Evolutionary conservation across 2,329 filamentous ascomycete species (phyloP).

Genomic region (Colletotrichum limetticola): DNA sequence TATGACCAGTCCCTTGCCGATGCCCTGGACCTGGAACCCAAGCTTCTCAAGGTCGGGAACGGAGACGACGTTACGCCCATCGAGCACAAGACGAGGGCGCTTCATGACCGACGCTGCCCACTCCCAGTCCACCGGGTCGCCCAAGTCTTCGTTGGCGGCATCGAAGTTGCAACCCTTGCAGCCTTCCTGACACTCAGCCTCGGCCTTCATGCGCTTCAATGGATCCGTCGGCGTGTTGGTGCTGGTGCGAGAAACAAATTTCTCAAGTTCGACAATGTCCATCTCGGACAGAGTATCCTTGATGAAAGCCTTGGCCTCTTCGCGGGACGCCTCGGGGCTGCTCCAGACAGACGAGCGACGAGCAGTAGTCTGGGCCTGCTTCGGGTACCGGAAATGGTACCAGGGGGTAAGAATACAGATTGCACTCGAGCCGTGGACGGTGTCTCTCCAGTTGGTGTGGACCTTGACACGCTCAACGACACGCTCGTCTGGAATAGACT

Average conservation of each 20-base stretch:
- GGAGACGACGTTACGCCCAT: constrained; percentile 36
- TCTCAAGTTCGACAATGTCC: constrained; percentile 42
- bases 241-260: constrained; percentile 34
- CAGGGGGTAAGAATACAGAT: constrained; percentile 63
- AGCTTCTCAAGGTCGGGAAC: constrained; percentile 41
- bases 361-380: constrained; percentile 36
- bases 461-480: constrained; percentile 70
- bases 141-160: constrained; percentile 39
- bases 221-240: constrained; percentile 56
- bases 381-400: constrained; percentile 58
- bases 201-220: constrained; percentile 48
- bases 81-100: constrained; percentile 35
- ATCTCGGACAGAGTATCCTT: constrained; percentile 40
- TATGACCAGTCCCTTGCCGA: constrained; percentile 54
- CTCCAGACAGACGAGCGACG: constrained; percentile 34
- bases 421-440: constrained; percentile 45
- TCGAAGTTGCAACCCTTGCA: constrained; percentile 57
- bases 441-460: constrained; percentile 48
- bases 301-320: constrained; percentile 32
- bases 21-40: constrained; percentile 51
- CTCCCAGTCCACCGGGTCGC: constrained; percentile 63
- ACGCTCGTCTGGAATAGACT: constrained; percentile 59
- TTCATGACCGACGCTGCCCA: constrained; percentile 43
- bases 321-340: constrained; percentile 16
- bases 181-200: constrained; percentile 59